Conservation (phyloP, 2,329 filamentous ascomycete genomes). For the Drechmeria coniospora region DNA sequence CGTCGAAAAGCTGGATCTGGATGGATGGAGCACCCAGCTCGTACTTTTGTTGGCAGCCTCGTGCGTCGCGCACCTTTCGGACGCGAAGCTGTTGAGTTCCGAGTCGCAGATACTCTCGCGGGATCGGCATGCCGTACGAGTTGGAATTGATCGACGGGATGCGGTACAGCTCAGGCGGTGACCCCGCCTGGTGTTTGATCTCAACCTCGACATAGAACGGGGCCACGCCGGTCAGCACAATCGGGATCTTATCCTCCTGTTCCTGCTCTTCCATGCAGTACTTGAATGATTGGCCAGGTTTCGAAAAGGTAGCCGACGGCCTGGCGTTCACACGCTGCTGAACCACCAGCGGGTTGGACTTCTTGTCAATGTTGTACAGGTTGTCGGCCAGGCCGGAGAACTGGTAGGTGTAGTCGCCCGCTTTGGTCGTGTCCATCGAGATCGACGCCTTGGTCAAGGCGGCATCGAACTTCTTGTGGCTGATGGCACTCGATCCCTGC, state of each 20-base stretch:
- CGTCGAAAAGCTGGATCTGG: conserved; percentile 83
- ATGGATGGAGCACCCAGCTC: conserved; percentile 60
- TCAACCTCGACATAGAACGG: conserved; percentile 87
- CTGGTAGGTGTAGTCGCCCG: conserved; percentile 73
- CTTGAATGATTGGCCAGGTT: conserved; percentile 85
- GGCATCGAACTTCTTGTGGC: conserved; percentile 59
- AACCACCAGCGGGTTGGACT: conserved; percentile 51
- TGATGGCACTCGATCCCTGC: conserved; percentile 48
- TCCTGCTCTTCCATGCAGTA: conserved; percentile 78
- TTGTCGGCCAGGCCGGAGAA: conserved; percentile 73
- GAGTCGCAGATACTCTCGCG: conserved; percentile 67
- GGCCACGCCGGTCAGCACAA: conserved; percentile 65
- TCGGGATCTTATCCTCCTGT: conserved; percentile 74
- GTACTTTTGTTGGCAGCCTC: conserved; percentile 70
- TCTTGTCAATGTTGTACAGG: conserved; percentile 64
- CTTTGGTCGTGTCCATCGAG: conserved; percentile 69
- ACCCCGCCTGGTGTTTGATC: conserved; percentile 77
- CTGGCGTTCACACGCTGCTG: conserved; percentile 74
- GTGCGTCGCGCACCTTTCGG: conserved; percentile 73
- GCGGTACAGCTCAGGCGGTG: conserved; percentile 64
- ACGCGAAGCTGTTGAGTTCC: conserved; percentile 85
- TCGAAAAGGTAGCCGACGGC: conserved; percentile 66
- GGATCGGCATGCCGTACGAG: conserved; percentile 67
- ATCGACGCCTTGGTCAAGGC: conserved; percentile 63
- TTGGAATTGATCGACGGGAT: conserved; percentile 66